Evolutionary conservation across 371 early-diverging fungal genomes (phyloP), one percentile per base, ranked within the genome.

Genomic region (Syncephalis plumigaleata): DNA sequence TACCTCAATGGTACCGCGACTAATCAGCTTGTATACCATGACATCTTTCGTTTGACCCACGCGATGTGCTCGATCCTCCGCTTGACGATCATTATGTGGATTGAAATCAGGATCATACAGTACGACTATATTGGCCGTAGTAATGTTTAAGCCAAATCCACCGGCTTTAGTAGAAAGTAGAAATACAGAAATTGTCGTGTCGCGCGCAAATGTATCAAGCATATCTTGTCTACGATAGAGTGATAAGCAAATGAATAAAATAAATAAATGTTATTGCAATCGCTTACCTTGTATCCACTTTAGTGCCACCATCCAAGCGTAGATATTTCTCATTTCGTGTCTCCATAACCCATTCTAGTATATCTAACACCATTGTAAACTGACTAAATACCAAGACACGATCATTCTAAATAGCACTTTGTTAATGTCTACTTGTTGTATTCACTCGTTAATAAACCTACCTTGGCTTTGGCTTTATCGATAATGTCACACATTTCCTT

Each of bases 21-120:
- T 21, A 15, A 99, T 85, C 47, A 99, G 85, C 44, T 98, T 70
- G 64, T 87, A 98, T 3, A 99, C 96, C 51, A 81, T 76, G 17
- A 99, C 99, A 54, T 92, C 91, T 59, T 95, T 95, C 36, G 81
- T 96, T 60, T 99, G 99, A 2, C 99, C 99, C 47, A 99, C 93
- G 62, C 99, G 87, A 69, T 99, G 99, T 5, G 98, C 99, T 50
- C 99, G 84, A 64, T 98, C 98, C 66, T 77, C 71, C 8, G 93
- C 95, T 67, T 96, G 95, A 21, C 93, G 63, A 66, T 96, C 97
- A 13, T 84, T 90, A 66, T 93, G 94, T 17, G 97, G 97, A 57
- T 96, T 96, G 58, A 62, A 98, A 62, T 98, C 99, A 56, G 83
- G 89, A 63, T 98, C 99, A 58, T 88, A 98, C 51, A 99, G 73